Base-by-base conservation (phyloP, 192 early-diverging fungal genomes). In the Coemansia interrupta region DNA sequence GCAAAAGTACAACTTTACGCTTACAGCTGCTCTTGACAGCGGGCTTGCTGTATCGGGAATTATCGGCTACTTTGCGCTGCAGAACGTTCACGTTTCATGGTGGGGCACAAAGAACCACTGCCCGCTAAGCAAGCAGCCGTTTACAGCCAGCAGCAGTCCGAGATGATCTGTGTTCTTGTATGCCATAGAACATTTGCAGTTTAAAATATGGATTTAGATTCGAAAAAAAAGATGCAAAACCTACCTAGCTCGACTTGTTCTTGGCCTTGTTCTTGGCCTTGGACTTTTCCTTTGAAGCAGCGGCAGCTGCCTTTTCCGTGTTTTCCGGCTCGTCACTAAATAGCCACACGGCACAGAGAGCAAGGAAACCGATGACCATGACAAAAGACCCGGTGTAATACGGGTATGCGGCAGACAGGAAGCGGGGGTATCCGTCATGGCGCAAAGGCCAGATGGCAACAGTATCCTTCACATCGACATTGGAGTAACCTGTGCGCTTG, bases 361-460 rank as follows among this genome's bases (percentile, higher is more conserved):
- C 80, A 54, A 96, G 78, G 69, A 95, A 92, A n/a, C 88, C 90
- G 32, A 85, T 79, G 40, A 87, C 82, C 88, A 95, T 89, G 49
- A 87, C 90, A 19, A 87, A 86, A 5, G 87, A 84, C 22, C 88
- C 86, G 10, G 82, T 84, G 70, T 99, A 99, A 70, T 99, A 99
- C 26, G 97, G 97, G 66, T 85, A 94, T n/a, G 95, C 97, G 24
- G 87, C 86, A 3, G 80, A 66, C 52, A 99, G 82, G 84, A 90
- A 97, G 40, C 97, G 86, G 39, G 91, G 92, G 72, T 96, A 97
- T 72, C 97, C 92, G 68, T 99, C 90, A 66, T 99, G 96, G 53
- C 92, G 76, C 75, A 91, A 93, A 12, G 94, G 97, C 54, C 90
- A 83, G 42, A 97, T 87, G 40, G 88, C 86, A 0, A 99, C 87